Evolutionary conservation across 2,329 filamentous ascomycete genomes (phyloP).

Genomic region (Myriosclerotinia duriaeana): DNA sequence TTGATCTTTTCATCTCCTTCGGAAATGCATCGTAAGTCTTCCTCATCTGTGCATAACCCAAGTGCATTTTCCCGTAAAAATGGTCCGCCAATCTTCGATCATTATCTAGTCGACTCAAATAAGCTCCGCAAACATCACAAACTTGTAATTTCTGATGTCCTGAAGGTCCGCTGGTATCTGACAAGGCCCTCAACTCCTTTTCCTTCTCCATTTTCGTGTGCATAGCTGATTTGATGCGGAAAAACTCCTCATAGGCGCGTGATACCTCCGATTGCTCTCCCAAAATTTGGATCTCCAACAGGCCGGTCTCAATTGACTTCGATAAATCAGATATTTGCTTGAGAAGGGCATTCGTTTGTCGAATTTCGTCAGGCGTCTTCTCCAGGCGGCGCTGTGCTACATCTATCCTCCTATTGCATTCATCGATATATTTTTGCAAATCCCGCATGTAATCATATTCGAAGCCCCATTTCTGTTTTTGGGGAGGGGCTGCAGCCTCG

Average conservation of each 20-base stretch:
- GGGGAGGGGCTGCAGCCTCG: conserved; percentile 68
- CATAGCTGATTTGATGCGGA: conserved; percentile 77
- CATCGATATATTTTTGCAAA: conserved; percentile 93
- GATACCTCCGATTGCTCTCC: conserved; percentile 79
- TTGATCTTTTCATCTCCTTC: conserved; percentile 75
- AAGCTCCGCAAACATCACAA: conserved; percentile 96
- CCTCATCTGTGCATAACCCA: conserved; percentile 97
- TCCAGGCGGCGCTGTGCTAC: conserved; percentile 84
- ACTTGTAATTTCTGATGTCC: conserved; percentile 98
- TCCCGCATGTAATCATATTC: conserved; percentile 97
- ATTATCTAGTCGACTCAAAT: conserved; percentile 88
- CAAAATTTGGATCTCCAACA: conserved; percentile 82
- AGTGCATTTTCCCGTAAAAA: conserved; percentile 99
- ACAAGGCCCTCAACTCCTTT: conserved; percentile 83
- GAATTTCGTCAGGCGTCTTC: conserved; percentile 96
- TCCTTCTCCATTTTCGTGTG: conserved; percentile 81
- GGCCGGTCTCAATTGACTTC: conserved; percentile 74
- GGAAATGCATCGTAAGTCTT: conserved; percentile 86
- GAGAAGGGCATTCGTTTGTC: conserved; percentile 86
- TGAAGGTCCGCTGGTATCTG: conserved; percentile 86
- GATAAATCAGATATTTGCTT: conserved; percentile 82
- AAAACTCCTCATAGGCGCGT: conserved; percentile 81
- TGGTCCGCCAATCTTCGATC: conserved; percentile 92
- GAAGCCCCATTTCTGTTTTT: conserved; percentile 70
- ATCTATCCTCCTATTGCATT: conserved; percentile 93